phyloP scores from a whole-genome alignment of 208 protist genomes.

The Herpetomonas muscarum region DNA sequence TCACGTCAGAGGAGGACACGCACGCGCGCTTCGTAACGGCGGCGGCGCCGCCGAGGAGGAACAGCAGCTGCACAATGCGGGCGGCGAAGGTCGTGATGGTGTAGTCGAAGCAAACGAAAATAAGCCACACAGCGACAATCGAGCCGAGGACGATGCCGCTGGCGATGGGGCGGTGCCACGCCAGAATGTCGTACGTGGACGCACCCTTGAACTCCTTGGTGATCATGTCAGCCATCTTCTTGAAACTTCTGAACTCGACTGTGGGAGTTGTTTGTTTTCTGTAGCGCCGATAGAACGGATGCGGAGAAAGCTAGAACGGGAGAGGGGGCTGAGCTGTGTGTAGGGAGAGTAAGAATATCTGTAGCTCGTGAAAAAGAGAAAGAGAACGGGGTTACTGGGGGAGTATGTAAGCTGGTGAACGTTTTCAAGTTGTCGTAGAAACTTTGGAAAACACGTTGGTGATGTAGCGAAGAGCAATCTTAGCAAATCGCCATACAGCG shows the following conservation, averaged over 20 bases:
- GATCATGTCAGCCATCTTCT: conserved; percentile 11
- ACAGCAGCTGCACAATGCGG: conserved; percentile 37
- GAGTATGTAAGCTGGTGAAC: too few relatives aligned
- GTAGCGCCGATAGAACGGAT: too few relatives aligned
- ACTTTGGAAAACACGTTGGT: too few relatives aligned
- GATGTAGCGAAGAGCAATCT: too few relatives aligned
- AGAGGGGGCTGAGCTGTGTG: too few relatives aligned
- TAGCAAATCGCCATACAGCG: too few relatives aligned
- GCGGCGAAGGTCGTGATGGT: conserved; percentile 70
- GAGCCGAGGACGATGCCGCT: conserved; percentile 34
- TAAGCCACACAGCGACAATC: conserved; percentile 39
- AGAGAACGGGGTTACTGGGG: too few relatives aligned
- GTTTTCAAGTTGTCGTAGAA: too few relatives aligned
- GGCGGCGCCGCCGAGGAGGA: conserved; percentile 33
- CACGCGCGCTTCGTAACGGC: conserved; percentile 24
- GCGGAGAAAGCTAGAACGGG: too few relatives aligned
- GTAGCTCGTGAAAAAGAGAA: too few relatives aligned
- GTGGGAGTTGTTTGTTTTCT: conserved; percentile 1
- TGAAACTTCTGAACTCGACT: conserved; percentile 2
- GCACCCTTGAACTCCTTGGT: conserved; percentile 37
- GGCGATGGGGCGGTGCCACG: conserved; percentile 63
- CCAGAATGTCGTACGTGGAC: conserved; percentile 45
- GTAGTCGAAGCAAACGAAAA: conserved; percentile 70
- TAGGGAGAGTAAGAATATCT: too few relatives aligned
- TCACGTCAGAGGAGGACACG: conserved; percentile 44